Base-by-base conservation (phyloP, 1,284 basidiomycete species). In the Sporisorium graminicola region DNA sequence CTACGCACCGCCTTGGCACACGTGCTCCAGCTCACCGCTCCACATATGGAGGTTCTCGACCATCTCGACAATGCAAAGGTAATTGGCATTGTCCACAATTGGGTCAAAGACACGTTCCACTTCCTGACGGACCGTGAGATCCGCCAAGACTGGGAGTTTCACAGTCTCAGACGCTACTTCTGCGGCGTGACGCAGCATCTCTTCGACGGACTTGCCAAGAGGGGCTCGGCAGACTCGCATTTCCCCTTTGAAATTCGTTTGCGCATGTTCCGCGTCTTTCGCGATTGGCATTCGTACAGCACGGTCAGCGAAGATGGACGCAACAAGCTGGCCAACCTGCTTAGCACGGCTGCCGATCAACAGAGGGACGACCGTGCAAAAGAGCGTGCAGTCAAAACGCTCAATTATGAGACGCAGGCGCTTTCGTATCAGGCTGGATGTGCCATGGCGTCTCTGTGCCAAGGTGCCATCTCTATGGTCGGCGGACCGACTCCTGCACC, bases 201-300 rank as follows among this genome's bases (percentile, higher is more conserved):
- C 8, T 94, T 95, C 74, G 92, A 94, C 69, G 91, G 90, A 14
- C 87, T 94, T 18, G 90, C 91, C 6, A 90, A 89, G 46, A 87
- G 93, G 29, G 91, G 87, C 62, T 90, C 92, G 68, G 90, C 91
- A 2, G 93, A 94, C 64, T 88, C 91, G 2, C 93, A 93, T 84
- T 90, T 94, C 59, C 90, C 92, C 5, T 88, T 90, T 9, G 90
- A 93, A 60, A 91, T 91, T 86, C 91, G 94, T 78, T 88, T 94
- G 9, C 90, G 91, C 9, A 87, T 98, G 55, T 97, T 94, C 86
- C 90, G 92, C 50, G 88, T 94, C 46, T 95, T 94, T 80, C 93
- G 94, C 85, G 94, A 96, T 78, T 98, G 95, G 95, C 96, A 95
- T 85, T 91, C 93, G 77, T 89, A 93, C 59, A 94, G 93, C 8